Evolutionary conservation across 306 rosid species (phyloP).

Genomic region (Lathyrus aphaca): DNA sequence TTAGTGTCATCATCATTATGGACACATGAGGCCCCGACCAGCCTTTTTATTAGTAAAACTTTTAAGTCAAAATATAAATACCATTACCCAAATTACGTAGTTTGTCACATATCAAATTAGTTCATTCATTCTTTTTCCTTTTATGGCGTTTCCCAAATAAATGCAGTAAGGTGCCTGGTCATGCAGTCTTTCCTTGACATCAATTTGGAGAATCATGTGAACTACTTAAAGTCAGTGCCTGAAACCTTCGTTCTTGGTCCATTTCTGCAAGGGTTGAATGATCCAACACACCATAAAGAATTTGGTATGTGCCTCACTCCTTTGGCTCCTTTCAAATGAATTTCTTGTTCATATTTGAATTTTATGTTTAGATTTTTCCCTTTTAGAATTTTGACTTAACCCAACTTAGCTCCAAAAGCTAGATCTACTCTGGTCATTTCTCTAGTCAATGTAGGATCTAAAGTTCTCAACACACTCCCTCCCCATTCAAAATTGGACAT

Average conservation of each 20-base stretch:
- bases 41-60: conserved; percentile 25
- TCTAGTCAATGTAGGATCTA: conserved; percentile 15
- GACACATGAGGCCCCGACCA: conserved; percentile 18
- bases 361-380: conserved; percentile 11
- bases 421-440: conserved; percentile 1
- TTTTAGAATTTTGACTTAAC: background rate
- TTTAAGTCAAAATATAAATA: conserved; percentile 11
- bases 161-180: conserved; percentile 94
- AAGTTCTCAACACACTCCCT: background rate
- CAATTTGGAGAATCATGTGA: conserved; percentile 66
- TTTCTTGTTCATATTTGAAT: conserved; percentile 34
- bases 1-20: conserved; percentile 43
- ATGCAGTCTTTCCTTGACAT: conserved; percentile 85
- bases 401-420: background rate
- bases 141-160: conserved; percentile 37
- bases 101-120: conserved; percentile 25
- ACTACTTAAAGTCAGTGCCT: conserved; percentile 65
- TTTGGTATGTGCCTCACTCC: conserved; percentile 62
- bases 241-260: conserved; percentile 82
- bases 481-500: background rate
- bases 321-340: conserved; percentile 31
- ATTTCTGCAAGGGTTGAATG: conserved; percentile 79
- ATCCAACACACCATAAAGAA: conserved; percentile 90
- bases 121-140: conserved; percentile 26
- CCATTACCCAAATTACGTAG: conserved; percentile 3